Conservation (phyloP, 148 eudicot genomes). For the Cornus florida region DNA sequence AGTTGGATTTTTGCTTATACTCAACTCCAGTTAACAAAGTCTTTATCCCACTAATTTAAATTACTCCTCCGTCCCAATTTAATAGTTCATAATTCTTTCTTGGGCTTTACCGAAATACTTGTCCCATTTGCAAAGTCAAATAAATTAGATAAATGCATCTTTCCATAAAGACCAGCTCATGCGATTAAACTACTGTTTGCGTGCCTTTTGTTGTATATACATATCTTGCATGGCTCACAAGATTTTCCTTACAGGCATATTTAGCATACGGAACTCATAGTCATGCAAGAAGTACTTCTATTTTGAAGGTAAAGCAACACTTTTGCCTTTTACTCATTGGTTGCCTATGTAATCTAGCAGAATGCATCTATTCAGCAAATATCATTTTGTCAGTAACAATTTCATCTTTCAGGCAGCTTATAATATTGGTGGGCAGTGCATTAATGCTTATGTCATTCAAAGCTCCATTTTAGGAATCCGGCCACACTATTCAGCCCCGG, state of each 20-base stretch:
- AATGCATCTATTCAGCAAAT: not conserved
- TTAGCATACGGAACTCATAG: conserved; percentile 54
- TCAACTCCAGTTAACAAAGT: not conserved
- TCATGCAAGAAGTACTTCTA: conserved; percentile 30
- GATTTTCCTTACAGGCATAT: conserved; percentile 46
- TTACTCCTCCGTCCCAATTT: not conserved
- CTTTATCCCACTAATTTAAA: not conserved
- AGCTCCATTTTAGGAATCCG: conserved; percentile 53
- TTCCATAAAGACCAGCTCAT: not conserved
- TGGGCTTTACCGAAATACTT: no score
- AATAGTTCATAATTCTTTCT: no score
- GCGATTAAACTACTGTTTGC: conserved; percentile 3
- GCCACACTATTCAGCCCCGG: conserved; percentile 52
- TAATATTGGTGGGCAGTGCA: conserved; percentile 50
- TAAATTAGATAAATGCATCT: no score
- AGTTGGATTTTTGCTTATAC: not conserved
- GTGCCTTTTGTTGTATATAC: not conserved
- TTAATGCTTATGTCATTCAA: conserved; percentile 53
- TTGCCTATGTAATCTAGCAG: not conserved
- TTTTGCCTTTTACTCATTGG: not conserved
- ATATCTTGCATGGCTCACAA: conserved; percentile 6
- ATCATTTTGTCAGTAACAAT: conserved; percentile 1
- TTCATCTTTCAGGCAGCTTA: conserved; percentile 48
- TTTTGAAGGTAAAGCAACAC: conserved; percentile 37
- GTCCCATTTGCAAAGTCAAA: no score